Percentiles rank a stretch among this genome's conserved stretches.
phyloP scores from a whole-genome alignment of 1,139 yeast genomes.

The Nakaseomyces sp. region DNA sequence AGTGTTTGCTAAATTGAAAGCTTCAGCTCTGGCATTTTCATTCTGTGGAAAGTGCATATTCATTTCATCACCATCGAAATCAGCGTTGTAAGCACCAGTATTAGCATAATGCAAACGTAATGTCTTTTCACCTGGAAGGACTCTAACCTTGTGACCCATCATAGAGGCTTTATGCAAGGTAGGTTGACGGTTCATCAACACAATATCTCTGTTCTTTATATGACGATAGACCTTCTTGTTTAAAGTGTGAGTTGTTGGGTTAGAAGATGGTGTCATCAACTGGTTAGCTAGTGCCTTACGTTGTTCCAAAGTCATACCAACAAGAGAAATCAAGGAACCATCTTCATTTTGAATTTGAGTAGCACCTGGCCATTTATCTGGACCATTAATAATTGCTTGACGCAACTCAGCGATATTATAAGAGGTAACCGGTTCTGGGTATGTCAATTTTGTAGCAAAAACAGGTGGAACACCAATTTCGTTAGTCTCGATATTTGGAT shows the following conservation, averaged over 20 bases:
- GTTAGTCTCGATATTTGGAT: constrained; percentile 94
- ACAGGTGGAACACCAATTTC: constrained; percentile 99
- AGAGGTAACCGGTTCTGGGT: constrained; percentile 97
- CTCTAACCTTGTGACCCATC: constrained; percentile 99
- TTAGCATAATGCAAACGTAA: constrained; percentile 95
- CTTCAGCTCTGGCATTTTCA: constrained; percentile 96
- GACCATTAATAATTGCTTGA: constrained; percentile 94
- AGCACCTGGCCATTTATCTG: constrained; percentile 98
- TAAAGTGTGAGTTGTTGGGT: constrained; percentile 42
- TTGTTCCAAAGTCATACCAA: constrained; percentile 87
- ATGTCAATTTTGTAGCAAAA: constrained; percentile 87
- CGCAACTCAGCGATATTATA: constrained; percentile 85
- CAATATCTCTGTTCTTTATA: constrained; percentile 90
- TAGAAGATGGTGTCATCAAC: constrained; percentile 72
- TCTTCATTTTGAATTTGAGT: constrained; percentile 92
- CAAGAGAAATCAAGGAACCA: constrained; percentile 74
- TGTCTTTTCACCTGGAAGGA: constrained; percentile 94
- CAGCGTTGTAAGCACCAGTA: constrained; percentile 98
- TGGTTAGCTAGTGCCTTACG: constrained; percentile 96
- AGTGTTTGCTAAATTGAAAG: constrained; percentile 87
- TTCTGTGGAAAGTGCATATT: constrained; percentile 99
- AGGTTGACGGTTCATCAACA: constrained; percentile 98
- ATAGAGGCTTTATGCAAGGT: constrained; percentile 98
- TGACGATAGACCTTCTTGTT: constrained; percentile 94
- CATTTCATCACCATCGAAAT: constrained; percentile 99